A percentile compares a stretch with the other conserved stretches of the same genome.
Conservation (phyloP, 352 stramenopile genomes). For the Phytopythium delawarense region DNA sequence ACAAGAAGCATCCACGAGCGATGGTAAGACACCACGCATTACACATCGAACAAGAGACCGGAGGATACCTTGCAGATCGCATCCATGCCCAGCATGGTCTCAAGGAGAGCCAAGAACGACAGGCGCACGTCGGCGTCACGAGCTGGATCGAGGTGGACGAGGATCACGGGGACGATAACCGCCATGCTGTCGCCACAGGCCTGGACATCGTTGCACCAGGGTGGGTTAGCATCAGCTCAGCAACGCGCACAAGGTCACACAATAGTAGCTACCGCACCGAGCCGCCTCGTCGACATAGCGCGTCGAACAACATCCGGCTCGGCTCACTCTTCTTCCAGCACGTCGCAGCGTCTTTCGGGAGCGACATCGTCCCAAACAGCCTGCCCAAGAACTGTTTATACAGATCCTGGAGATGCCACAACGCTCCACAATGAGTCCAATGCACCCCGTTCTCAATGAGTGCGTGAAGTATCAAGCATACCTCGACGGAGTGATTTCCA, state of each 20-base stretch:
- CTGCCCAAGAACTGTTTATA: conserved; percentile 52
- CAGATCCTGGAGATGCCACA: conserved; percentile 28
- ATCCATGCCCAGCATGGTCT: conserved; percentile 72
- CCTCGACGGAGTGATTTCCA: conserved; percentile 34
- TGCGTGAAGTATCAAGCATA: conserved; percentile 10
- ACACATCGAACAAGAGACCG: neutral
- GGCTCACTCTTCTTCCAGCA: conserved; percentile 64
- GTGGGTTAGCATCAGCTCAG: neutral
- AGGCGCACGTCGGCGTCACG: conserved; percentile 74
- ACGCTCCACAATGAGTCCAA: neutral
- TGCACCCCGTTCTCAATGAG: neutral
- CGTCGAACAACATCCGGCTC: conserved; percentile 72
- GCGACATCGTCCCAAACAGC: conserved; percentile 47
- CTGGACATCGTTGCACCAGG: conserved; percentile 18
- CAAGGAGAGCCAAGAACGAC: conserved; percentile 77
- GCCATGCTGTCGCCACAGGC: conserved; percentile 55
- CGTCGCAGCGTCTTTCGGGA: conserved; percentile 27
- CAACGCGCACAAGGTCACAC: neutral
- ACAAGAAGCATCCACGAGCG: neutral
- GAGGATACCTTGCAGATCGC: conserved; percentile 41
- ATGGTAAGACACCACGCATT: neutral
- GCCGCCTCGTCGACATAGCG: conserved; percentile 60
- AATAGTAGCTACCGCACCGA: conserved; percentile 24
- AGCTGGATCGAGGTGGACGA: conserved; percentile 60
- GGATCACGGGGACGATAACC: conserved; percentile 53